Base-by-base conservation (phyloP, 768 basidiomycete species). In the Epithele typhae region DNA sequence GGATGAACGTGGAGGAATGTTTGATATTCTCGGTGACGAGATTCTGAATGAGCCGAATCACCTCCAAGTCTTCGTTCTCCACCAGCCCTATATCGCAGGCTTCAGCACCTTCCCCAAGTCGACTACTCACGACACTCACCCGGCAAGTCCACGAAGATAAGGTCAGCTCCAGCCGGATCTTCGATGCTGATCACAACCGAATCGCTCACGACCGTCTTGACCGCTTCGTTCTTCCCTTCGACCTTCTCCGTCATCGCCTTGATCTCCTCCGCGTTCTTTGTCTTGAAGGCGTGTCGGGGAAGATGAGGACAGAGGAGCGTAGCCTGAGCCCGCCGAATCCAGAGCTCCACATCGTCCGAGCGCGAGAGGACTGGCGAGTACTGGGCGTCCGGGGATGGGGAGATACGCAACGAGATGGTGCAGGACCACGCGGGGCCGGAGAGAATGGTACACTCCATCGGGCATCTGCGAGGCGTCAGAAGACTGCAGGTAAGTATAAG, bases 1-100 rank as follows among this genome's bases (percentile, higher is more conserved):
- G 69, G 43, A 87, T 80, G 10, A 88, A 58, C 0, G 79, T 78
- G 39, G 82, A 81, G 8, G 64, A 49, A n/a, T 63, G 63, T 5
- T 35, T 41, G 51, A 84, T 79, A 40, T 79, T 69, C 3, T 59
- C 55, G 25, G 68, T 69, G 0, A 77, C 79, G 5, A 87, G 63
- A 18, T 68, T 45, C 24, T 64, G 63, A 18, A 87, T 74, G 6
- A 81, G 60, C 0, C 68, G 61, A 17, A 78, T 68, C 0, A 72
- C 59, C 0, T 67, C 63, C 0, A 64, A 48, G 0, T 65, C 63
- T 25, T 71, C 71, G 34, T 82, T 80, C 42, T 82, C 78, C 15
- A 87, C 81, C 11, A 87, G 64, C 0, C 78, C 78, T 80, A n/a
- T n/a, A n/a, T n/a, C n/a, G 40, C 24, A 21, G n/a, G n/a, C n/a